Evolutionary conservation across 352 stramenopile genomes (phyloP).

Genomic region (Phytophthora europaea): DNA sequence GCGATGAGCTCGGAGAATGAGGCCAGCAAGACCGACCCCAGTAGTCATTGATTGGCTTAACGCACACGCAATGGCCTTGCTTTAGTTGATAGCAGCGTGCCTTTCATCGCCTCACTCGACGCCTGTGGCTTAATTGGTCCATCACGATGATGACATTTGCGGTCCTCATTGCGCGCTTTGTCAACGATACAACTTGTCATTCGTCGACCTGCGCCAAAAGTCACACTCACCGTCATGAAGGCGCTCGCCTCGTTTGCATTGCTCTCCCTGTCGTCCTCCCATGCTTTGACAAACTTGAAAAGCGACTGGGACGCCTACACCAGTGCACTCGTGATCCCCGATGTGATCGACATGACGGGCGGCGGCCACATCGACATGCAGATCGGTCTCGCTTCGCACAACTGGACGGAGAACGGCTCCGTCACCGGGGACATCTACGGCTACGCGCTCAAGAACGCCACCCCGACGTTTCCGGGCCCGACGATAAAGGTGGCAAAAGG

Average conservation of each 20-base stretch:
- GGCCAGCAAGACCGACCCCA: constrained; percentile 19
- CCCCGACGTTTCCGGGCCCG: constrained; percentile 55
- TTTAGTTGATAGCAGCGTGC: constrained; percentile 8
- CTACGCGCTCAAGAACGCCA: constrained; percentile 51
- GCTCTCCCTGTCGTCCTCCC: neutral
- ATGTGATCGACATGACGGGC: constrained; percentile 54
- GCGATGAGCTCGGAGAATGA: constrained; percentile 16
- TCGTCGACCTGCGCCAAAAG: constrained; percentile 14
- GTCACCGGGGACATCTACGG: constrained; percentile 53
- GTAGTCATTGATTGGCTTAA: constrained; percentile 17
- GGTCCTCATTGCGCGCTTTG: neutral
- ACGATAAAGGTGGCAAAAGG: constrained; percentile 60
- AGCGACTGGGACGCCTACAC: constrained; percentile 50
- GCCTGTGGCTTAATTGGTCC: constrained; percentile 18
- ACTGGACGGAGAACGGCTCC: constrained; percentile 58
- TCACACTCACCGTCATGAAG: constrained; percentile 13
- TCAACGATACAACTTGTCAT: constrained; percentile 7
- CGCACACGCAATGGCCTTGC: constrained; percentile 5
- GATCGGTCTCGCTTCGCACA: constrained; percentile 51
- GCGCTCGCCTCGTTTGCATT: neutral
- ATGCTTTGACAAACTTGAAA: constrained; percentile 44
- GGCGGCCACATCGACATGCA: constrained; percentile 58
- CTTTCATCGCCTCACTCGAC: constrained; percentile 4
- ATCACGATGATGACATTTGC: constrained; percentile 5
- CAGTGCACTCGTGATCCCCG: constrained; percentile 42